phyloP scores from a whole-genome alignment of 2,329 filamentous ascomycete species.

The Nemania sp. region DNA sequence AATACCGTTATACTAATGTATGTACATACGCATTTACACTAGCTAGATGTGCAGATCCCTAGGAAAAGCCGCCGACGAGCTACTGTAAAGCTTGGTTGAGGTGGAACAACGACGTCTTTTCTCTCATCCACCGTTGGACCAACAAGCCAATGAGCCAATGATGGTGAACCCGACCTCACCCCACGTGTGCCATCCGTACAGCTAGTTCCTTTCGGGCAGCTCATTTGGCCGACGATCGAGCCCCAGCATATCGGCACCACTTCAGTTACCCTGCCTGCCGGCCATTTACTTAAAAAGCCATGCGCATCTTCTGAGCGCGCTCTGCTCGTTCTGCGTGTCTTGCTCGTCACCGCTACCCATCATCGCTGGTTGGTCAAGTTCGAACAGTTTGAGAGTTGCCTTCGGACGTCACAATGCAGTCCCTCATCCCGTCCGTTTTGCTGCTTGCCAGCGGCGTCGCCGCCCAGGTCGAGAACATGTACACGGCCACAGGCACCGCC shows the following conservation, averaged over 20 bases:
- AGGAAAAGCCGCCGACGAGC: too few species aligned
- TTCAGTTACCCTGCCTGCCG: neutral
- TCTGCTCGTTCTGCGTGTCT: slow-evolving; percentile 7
- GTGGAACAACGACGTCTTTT: neutral
- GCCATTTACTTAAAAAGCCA: slow-evolving; percentile 17
- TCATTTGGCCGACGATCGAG: slow-evolving; percentile 14
- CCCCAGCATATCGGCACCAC: slow-evolving; percentile 8
- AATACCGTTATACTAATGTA: neutral
- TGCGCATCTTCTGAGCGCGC: neutral
- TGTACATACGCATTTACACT: neutral
- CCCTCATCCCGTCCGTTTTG: slow-evolving; percentile 40
- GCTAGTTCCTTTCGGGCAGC: slow-evolving; percentile 28
- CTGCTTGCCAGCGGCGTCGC: slow-evolving; percentile 42
- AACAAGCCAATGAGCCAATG: neutral
- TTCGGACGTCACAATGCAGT: slow-evolving; percentile 43
- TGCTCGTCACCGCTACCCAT: slow-evolving; percentile 14
- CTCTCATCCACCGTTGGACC: neutral
- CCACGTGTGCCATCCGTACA: slow-evolving; percentile 13
- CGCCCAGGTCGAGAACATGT: slow-evolving; percentile 45
- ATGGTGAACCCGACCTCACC: neutral
- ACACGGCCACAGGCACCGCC: slow-evolving; percentile 64
- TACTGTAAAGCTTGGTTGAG: neutral
- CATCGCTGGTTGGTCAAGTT: slow-evolving; percentile 13
- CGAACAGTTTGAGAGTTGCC: slow-evolving; percentile 10
- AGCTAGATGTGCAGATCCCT: neutral